Evolutionary conservation across 2,329 filamentous ascomycete genomes (phyloP).

Genomic region (Elsinoe necatrix): DNA sequence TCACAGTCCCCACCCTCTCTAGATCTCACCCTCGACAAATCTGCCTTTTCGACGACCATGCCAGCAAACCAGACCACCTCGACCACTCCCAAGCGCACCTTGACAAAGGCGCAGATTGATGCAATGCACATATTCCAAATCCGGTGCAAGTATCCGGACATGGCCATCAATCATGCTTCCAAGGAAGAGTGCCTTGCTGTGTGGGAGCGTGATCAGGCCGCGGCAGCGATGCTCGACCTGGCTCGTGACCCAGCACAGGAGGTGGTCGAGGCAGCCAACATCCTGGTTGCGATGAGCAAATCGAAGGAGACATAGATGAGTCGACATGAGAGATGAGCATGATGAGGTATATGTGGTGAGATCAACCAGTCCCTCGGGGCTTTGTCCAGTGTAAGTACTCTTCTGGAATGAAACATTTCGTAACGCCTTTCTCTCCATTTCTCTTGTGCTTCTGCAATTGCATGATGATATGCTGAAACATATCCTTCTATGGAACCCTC

Average conservation of each 20-base stretch:
- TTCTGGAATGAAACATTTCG: not conserved
- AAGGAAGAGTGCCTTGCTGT: not conserved
- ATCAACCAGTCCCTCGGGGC: constrained; percentile 1
- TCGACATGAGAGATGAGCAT: not conserved
- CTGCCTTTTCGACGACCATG: not conserved
- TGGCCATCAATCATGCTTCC: not conserved
- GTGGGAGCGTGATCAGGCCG: not conserved
- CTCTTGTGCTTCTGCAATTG: too few relatives aligned
- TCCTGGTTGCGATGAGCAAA: not conserved
- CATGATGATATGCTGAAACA: too few relatives aligned
- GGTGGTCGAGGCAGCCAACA: not conserved
- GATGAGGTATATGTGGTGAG: not conserved
- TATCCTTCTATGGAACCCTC: too few relatives aligned
- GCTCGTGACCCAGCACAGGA: not conserved
- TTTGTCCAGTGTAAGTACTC: not conserved
- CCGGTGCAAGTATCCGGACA: not conserved
- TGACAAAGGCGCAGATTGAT: not conserved
- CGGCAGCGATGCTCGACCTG: not conserved
- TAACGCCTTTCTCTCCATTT: too few relatives aligned
- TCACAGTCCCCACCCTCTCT: not conserved
- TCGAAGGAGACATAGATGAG: not conserved
- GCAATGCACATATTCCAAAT: not conserved
- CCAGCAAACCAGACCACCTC: not conserved
- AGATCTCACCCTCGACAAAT: not conserved
- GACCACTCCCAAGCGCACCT: not conserved